Evolutionary conservation across 371 early-diverging fungal genomes (phyloP).

Genomic region (Mucor piriformis): DNA sequence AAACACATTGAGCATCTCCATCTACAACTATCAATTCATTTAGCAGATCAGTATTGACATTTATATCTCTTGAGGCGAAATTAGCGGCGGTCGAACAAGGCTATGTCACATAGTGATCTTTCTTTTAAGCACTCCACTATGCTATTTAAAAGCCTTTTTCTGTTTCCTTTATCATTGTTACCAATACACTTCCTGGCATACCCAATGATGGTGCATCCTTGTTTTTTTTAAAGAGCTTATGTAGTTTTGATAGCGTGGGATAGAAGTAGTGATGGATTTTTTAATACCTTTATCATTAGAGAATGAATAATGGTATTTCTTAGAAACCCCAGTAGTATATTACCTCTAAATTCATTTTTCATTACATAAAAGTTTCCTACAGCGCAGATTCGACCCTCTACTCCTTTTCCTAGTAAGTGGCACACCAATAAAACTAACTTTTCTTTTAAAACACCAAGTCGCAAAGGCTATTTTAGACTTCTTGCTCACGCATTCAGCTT

Average conservation of each 20-base stretch:
- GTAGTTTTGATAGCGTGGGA: constrained; percentile 22
- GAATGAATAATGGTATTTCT: constrained; percentile 26
- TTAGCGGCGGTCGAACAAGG: constrained; percentile 20
- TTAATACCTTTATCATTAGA: constrained; percentile 18
- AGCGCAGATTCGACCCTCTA: constrained; percentile 16
- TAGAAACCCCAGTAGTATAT: constrained; percentile 17
- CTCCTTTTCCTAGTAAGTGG: constrained; percentile 20
- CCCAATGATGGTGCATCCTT: constrained; percentile 19
- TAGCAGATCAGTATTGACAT: constrained; percentile 18
- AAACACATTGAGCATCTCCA: constrained; percentile 18
- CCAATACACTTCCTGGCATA: constrained; percentile 15
- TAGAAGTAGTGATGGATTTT: constrained; percentile 20
- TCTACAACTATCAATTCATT: constrained; percentile 23
- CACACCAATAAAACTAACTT: constrained; percentile 1
- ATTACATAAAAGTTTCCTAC: constrained; percentile 22
- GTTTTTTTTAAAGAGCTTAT: constrained; percentile 21
- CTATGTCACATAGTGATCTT: constrained; percentile 24
- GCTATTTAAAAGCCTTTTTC: constrained; percentile 18
- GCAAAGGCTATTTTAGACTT: constrained; percentile 26
- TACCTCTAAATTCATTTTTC: constrained; percentile 25
- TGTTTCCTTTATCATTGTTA: constrained; percentile 7
- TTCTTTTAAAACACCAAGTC: constrained; percentile 28
- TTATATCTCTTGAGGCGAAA: constrained; percentile 18
- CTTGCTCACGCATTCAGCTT: constrained; percentile 22
- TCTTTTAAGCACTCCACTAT: constrained; percentile 24